A percentile compares a stretch with the other conserved stretches of the same genome.
Conservation (phyloP, 306 rosid genomes). For the Pyrus betulifolia region DNA sequence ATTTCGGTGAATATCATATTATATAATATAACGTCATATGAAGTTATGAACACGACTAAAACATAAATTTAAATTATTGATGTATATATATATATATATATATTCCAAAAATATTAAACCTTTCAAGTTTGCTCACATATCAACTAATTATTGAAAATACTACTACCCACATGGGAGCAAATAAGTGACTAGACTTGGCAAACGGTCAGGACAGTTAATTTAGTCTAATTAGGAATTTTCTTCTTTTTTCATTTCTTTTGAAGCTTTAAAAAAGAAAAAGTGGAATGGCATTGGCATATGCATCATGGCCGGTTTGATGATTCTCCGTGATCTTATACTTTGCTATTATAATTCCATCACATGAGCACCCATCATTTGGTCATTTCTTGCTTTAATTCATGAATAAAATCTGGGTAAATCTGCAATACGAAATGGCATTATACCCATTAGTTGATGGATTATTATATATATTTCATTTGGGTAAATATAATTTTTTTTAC, state of each 20-base stretch:
- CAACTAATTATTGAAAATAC: background rate
- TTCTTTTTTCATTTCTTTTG: background rate
- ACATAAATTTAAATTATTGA: conserved; percentile 6
- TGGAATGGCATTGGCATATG: conserved; percentile 29
- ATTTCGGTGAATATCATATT: conserved; percentile 16
- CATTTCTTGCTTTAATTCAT: background rate
- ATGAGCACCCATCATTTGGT: conserved; percentile 27
- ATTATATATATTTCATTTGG: background rate
- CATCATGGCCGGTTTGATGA: conserved; percentile 16
- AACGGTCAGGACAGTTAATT: background rate
- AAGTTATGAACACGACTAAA: conserved; percentile 5
- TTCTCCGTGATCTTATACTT: conserved; percentile 7
- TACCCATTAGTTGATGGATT: background rate
- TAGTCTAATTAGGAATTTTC: background rate
- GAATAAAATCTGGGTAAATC: background rate
- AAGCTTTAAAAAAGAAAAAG: background rate
- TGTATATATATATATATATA: background rate
- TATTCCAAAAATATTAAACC: conserved; percentile 14
- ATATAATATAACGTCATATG: background rate
- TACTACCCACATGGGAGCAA: conserved; percentile 20
- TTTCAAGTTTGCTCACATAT: background rate
- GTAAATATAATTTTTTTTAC: too few relatives aligned
- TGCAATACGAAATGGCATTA: background rate
- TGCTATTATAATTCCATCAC: conserved; percentile 17
- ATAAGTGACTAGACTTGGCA: background rate